Conservation (phyloP, 169 alveolate genomes). For the Besnoitia besnoiti region DNA sequence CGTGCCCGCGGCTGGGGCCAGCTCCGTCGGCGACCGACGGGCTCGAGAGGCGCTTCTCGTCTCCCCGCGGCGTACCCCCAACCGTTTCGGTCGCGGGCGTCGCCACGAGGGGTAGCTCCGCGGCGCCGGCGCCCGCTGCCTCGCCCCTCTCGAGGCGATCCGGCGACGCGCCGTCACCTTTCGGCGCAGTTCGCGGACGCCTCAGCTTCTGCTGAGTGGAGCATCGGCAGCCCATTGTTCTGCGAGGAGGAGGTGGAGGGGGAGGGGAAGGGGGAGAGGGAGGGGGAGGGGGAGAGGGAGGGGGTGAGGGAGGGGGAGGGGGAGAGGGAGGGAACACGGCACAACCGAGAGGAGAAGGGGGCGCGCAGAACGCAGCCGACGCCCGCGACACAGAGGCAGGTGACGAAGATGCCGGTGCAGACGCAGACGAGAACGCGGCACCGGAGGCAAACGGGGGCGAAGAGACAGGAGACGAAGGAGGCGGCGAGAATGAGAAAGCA, state of each 20-base stretch:
- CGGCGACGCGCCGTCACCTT: not conserved
- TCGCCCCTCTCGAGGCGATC: too few relatives aligned
- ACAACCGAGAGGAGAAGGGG: not conserved
- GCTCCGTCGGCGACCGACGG: not conserved
- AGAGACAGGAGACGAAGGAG: not conserved
- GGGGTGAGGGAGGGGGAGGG: not conserved
- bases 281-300: not conserved
- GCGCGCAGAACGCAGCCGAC: too few relatives aligned
- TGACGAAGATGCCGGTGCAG: not conserved
- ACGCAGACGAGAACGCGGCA: not conserved
- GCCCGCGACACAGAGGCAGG: too few relatives aligned
- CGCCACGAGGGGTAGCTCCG: not conserved
- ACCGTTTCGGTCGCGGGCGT: not conserved
- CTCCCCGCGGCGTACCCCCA: not conserved
- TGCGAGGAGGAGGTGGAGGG: not conserved
- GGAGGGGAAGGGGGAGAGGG: not conserved
- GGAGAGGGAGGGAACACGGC: not conserved
- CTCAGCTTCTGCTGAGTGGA: not conserved
- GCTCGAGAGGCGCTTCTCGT: not conserved
- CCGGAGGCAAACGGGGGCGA: not conserved
- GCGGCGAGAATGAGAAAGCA: too few relatives aligned
- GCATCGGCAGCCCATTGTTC: not conserved
- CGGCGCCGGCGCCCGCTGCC: not conserved
- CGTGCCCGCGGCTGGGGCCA: not conserved
- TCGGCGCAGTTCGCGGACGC: not conserved